Base-by-base conservation (phyloP, 352 stramenopile genomes). In the Pythium chondricola region DNA sequence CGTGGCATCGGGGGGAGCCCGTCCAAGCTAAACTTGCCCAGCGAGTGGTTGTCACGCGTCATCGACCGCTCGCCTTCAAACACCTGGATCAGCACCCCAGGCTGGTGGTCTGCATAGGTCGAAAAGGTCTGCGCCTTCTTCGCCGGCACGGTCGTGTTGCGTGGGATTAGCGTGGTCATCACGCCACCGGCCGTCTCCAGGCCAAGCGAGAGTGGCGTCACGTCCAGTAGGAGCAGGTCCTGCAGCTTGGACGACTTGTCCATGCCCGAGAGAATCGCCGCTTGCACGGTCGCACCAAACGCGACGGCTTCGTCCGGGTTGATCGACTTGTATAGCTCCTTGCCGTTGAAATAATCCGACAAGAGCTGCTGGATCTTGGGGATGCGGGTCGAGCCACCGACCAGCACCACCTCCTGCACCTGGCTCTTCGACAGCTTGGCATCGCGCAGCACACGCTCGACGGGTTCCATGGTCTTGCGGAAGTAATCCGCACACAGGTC, bases 61-160 rank as follows among this genome's bases (percentile, higher is more conserved):
- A 98, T 97, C 24, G 85, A 68, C 6, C 92, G 86, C 61, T 98
- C 92, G 32, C 94, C 94, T 61, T 96, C 83, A 56, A 86, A 96
- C 25, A 97, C 77, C 56, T 96, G 75, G 48, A 97, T 92, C 36
- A 87, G 56, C 58, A 97, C 83, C 30, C 63, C 75, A 1, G 75
- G 57, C 61, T 96, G 84, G 60, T 95, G 95, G 64, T 97, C 83
- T 0, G 65, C 67, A 54, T 88, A 89, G 43, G 88, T 97, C 33
- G 75, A 87, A 67, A 96, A 96, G 22, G 69, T 93, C 61, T 92
- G 74, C 36, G 69, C 71, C 66, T 87, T 94, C 61, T 93, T 93
- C 18, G 67, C 83, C 0, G 86, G 88, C 52, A 95, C 72, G 24
- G 81, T 95, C 35, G 88, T 93, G 63, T 91, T 88, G 43, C 83